These are phyloP conservation scores for Neonectria faginata DNA, from an alignment of 2,329 filamentous ascomycete species.

Conservation along the genomic window DNA sequence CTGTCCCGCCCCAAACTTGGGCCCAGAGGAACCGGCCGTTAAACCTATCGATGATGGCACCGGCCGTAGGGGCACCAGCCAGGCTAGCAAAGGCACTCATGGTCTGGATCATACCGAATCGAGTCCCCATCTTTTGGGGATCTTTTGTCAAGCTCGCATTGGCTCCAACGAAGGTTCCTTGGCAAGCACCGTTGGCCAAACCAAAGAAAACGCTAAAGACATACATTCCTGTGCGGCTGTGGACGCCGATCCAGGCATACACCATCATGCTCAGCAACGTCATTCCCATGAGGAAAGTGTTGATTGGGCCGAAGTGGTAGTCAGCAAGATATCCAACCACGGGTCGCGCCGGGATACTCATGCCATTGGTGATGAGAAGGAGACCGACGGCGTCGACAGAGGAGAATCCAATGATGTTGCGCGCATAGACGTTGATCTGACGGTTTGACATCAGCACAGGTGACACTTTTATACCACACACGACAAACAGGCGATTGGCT, in stretches of 20 bases:
- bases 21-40: slow-evolving; percentile 54
- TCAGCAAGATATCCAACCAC: slow-evolving; percentile 71
- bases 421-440: slow-evolving; percentile 58
- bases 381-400: slow-evolving; percentile 66
- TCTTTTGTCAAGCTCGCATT: slow-evolving; percentile 56
- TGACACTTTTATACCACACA: slow-evolving; percentile 49
- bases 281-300: slow-evolving; percentile 50
- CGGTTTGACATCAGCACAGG: slow-evolving; percentile 15
- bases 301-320: slow-evolving; percentile 61
- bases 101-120: slow-evolving; percentile 59
- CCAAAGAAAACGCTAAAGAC: slow-evolving; percentile 48
- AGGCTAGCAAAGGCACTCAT: slow-evolving; percentile 56
- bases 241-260: slow-evolving; percentile 49
- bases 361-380: slow-evolving; percentile 74
- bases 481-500: slow-evolving; percentile 51
- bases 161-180: slow-evolving; percentile 51
- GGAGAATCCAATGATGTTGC: slow-evolving; percentile 53
- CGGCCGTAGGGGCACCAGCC: slow-evolving; percentile 54
- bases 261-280: slow-evolving; percentile 46
- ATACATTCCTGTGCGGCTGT: slow-evolving; percentile 44
- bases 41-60: slow-evolving; percentile 46
- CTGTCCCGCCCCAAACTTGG: slow-evolving; percentile 60
- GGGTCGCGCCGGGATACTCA: slow-evolving; percentile 68
- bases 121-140: slow-evolving; percentile 55
- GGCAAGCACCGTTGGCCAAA: slow-evolving; percentile 44